Conservation (phyloP, 2,329 filamentous ascomycete species). For the Dothistroma septosporum region DNA sequence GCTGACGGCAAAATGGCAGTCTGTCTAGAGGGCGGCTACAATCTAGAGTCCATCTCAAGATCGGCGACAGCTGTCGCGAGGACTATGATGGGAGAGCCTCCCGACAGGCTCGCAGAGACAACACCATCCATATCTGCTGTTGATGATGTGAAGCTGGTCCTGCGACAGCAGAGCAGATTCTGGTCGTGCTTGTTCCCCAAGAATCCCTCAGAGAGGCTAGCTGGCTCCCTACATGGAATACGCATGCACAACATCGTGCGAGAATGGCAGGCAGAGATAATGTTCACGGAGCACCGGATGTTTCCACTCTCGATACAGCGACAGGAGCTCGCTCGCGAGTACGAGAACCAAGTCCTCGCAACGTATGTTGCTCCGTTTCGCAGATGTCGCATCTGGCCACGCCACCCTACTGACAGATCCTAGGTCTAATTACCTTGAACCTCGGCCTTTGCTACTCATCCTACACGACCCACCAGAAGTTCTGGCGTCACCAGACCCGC, state of each 20-base stretch:
- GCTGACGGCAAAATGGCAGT: slow-evolving; percentile 86
- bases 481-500: slow-evolving; percentile 40
- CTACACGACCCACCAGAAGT: slow-evolving; percentile 67
- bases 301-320: slow-evolving; percentile 74
- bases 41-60: slow-evolving; percentile 84
- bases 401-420: slow-evolving; percentile 11
- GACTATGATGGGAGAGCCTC: slow-evolving; percentile 93
- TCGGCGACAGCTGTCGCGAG: slow-evolving; percentile 87
- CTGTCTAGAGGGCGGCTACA: slow-evolving; percentile 93
- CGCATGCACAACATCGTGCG: slow-evolving; percentile 78
- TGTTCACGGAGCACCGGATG: slow-evolving; percentile 73
- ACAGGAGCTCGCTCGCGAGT: slow-evolving; percentile 43
- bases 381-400: background rate
- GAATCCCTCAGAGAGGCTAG: slow-evolving; percentile 36
- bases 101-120: slow-evolving; percentile 54
- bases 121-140: slow-evolving; percentile 51
- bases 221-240: slow-evolving; percentile 44
- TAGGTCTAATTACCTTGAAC: slow-evolving; percentile 61
- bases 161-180: slow-evolving; percentile 59
- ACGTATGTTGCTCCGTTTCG: slow-evolving; percentile 27
- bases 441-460: slow-evolving; percentile 71
- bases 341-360: slow-evolving; percentile 32
- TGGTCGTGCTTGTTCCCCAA: slow-evolving; percentile 86
- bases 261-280: slow-evolving; percentile 65
- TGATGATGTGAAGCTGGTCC: slow-evolving; percentile 54